These are phyloP conservation scores for Lumnitzera racemosa DNA, from an alignment of 345 rosid genomes.

Conservation along the genomic window DNA sequence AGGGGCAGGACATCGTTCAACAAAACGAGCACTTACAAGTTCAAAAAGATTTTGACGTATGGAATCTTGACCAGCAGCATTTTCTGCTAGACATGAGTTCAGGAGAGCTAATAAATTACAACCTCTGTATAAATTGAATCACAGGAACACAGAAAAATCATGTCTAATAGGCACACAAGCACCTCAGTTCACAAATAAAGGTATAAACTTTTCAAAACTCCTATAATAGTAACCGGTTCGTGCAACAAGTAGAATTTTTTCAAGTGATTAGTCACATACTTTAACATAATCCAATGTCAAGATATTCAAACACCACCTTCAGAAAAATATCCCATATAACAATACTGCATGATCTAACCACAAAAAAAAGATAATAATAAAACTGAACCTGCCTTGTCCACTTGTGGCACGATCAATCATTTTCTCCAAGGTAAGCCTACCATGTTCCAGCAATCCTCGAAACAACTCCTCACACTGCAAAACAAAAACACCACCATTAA, in stretches of 20 bases:
- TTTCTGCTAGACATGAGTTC: conserved; percentile 18
- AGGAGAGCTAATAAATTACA: not conserved
- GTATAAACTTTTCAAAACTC: not conserved
- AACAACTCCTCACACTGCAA: conserved; percentile 53
- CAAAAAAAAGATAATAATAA: not conserved
- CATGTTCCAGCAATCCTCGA: conserved; percentile 72
- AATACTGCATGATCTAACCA: too few species aligned
- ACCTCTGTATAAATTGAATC: too few species aligned
- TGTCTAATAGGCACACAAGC: too few species aligned
- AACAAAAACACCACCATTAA: conserved; percentile 1
- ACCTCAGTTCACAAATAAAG: not conserved
- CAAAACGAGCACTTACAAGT: conserved; percentile 50
- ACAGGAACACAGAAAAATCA: too few species aligned
- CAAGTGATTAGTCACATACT: too few species aligned
- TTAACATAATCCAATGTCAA: too few species aligned
- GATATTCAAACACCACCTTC: too few species aligned
- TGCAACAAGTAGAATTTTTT: too few species aligned
- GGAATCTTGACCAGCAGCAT: conserved; percentile 21
- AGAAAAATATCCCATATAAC: too few species aligned
- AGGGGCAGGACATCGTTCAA: conserved; percentile 74
- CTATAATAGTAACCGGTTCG: not conserved
- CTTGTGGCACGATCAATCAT: conserved; percentile 50
- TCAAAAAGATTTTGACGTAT: conserved; percentile 40
- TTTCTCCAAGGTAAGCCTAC: conserved; percentile 73
- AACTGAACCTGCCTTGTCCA: conserved; percentile 34